phyloP scores from a whole-genome alignment of 2,329 filamentous ascomycete genomes.

The Fusarium sp. region DNA sequence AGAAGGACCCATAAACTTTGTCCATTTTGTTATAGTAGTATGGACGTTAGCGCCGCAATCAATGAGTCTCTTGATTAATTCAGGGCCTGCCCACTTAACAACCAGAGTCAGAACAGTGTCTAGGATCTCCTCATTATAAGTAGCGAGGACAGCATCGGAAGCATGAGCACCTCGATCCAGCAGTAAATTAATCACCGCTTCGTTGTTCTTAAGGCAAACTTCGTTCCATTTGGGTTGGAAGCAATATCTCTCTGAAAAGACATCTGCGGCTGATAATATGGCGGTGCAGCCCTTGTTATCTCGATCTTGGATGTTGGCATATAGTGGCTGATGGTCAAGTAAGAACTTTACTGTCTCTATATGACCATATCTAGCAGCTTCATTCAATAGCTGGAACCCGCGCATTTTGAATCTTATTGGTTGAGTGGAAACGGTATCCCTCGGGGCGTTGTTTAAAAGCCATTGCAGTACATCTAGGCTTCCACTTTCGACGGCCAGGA shows the following conservation, averaged over 20 bases:
- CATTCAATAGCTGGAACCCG: neutral
- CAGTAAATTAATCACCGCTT: neutral
- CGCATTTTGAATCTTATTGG: neutral
- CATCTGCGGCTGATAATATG: neutral
- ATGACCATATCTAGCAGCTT: neutral
- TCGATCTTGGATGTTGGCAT: neutral
- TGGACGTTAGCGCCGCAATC: neutral
- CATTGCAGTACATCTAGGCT: neutral
- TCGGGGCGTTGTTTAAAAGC: neutral
- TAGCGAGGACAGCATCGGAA: neutral
- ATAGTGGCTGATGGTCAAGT: neutral
- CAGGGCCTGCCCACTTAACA: neutral
- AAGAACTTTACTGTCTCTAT: neutral
- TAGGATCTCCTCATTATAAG: neutral
- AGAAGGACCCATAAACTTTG: neutral
- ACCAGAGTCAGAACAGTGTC: neutral
- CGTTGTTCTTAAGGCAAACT: neutral
- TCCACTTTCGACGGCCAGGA: neutral
- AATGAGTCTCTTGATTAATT: slow-evolving; percentile 1
- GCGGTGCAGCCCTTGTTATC: neutral
- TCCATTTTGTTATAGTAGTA: neutral
- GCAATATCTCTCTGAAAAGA: neutral
- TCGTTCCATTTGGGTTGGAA: neutral
- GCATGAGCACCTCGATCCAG: neutral
- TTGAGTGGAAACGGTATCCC: neutral